phyloP scores from a whole-genome alignment of 2,329 filamentous ascomycete genomes.

The Amesomyces nigricolor region DNA sequence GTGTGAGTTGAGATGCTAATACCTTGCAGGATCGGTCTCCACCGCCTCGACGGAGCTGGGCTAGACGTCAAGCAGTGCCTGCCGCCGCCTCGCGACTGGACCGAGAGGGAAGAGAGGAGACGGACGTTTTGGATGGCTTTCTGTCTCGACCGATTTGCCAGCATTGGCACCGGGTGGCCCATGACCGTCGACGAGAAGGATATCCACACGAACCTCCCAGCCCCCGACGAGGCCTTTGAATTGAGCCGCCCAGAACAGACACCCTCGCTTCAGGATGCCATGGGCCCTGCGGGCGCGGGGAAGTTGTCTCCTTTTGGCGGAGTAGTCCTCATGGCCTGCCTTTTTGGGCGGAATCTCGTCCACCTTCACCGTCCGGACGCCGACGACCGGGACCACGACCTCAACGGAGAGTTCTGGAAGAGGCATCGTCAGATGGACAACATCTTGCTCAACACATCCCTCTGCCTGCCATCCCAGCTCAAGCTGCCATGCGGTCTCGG shows the following conservation, averaged over 20 bases:
- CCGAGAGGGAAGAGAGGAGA: slow-evolving; percentile 82
- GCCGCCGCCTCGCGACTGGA: slow-evolving; percentile 84
- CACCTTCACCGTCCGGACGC: slow-evolving; percentile 83
- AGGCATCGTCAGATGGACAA: slow-evolving; percentile 86
- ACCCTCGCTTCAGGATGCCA: slow-evolving; percentile 61
- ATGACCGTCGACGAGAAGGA: slow-evolving; percentile 91
- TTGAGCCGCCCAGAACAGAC: slow-evolving; percentile 71
- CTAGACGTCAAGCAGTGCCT: slow-evolving; percentile 91
- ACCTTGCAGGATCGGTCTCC: slow-evolving; percentile 77
- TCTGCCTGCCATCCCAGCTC: slow-evolving; percentile 74
- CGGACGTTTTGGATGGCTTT: slow-evolving; percentile 96
- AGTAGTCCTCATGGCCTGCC: slow-evolving; percentile 76
- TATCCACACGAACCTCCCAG: slow-evolving; percentile 78
- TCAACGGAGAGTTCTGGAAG: slow-evolving; percentile 94
- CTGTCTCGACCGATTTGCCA: slow-evolving; percentile 84
- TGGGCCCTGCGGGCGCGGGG: slow-evolving; percentile 64
- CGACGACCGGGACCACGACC: slow-evolving; percentile 76
- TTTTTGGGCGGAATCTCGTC: slow-evolving; percentile 85
- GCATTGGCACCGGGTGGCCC: slow-evolving; percentile 95
- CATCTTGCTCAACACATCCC: slow-evolving; percentile 78
- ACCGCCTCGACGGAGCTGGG: slow-evolving; percentile 75
- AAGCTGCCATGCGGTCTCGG: slow-evolving; percentile 70
- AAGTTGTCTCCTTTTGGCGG: slow-evolving; percentile 73
- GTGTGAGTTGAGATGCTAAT: not conserved
- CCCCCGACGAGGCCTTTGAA: slow-evolving; percentile 78